phyloP scores from a whole-genome alignment of 176 grass and related monocot genomes.

The Panicum miliaceum region DNA sequence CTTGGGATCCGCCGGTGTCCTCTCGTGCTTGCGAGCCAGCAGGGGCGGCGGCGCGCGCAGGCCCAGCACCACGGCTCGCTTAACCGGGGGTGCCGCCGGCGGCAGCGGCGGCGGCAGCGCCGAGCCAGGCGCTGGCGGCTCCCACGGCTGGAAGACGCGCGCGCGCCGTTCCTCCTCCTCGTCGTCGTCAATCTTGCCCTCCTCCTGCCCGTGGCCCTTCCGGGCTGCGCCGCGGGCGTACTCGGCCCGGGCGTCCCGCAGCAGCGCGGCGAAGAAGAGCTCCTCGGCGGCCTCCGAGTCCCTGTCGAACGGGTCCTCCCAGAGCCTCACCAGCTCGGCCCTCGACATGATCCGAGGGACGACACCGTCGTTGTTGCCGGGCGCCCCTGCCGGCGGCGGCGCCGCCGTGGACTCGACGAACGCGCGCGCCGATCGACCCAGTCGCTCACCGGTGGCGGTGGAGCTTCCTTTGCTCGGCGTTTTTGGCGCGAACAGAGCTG shows the following conservation, averaged over 20 bases:
- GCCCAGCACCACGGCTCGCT: not conserved
- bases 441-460: not conserved
- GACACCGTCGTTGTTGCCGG: not conserved
- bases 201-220: too few relatives aligned
- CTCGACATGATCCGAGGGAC: not conserved
- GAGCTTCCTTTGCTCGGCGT: not conserved
- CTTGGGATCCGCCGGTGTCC: not conserved
- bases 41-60: constrained; percentile 41
- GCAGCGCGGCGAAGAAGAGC: not conserved
- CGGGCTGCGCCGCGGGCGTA: too few relatives aligned
- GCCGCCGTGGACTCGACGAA: not conserved
- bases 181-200: not conserved
- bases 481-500: not conserved
- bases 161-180: not conserved
- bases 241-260: not conserved
- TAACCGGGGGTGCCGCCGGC: not conserved
- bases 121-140: not conserved
- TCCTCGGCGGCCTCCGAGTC: not conserved
- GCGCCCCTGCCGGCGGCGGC: not conserved
- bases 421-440: not conserved
- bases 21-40: not conserved
- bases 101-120: not conserved
- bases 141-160: constrained; percentile 1
- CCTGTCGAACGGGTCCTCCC: constrained; percentile 1
- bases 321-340: not conserved